Base-by-base conservation (phyloP, 345 rosid species). In the Populus davidiana region DNA sequence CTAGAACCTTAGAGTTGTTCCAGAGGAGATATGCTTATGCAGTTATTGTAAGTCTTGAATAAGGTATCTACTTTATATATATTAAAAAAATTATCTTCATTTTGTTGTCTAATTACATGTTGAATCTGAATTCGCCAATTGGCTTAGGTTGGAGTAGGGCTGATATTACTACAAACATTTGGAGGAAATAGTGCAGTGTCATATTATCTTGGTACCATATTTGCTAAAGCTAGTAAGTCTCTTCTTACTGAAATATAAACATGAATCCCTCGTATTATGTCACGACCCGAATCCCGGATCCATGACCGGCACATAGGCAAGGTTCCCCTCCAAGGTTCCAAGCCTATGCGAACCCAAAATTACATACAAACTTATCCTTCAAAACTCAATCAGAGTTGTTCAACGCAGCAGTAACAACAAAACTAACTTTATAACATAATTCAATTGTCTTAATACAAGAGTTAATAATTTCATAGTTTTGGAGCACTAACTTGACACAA, bases 121-220 rank as follows among this genome's bases (percentile, higher is more conserved):
- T 52, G 13, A 43, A 20, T 33, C 1, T 11, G 64, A 27, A 72
- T 72, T 13, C 5, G 5, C 21, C 11, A 38, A 21, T 2, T 75
- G 43, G 59, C 49, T 71, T 52, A 92, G 97, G 80, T 87, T 29
- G 92, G 90, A 68, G 78, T 85, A 43, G 97, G 95, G 33, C 77
- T 91, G 59, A 86, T 92, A 90, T 72, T 89, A 27, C 79, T 91
- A 21, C 93, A 91, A 67, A 91, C 90, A 75, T 79, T 91, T 8
- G 86, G 86, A 73, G 97, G 97, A 41, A 72, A 27, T 64, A 79
- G 73, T 62, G 91, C 86, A 2, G 2, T 90, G 67, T 25, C 62
- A 56, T 87, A 76, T 77, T 93, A 90, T 80, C 81, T 88, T 6
- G 74, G 81, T 44, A 71, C 78, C 71, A 86, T 91, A 50, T 89